A percentile compares a stretch with the other conserved stretches of the same genome.
Conservation (phyloP, 352 stramenopile genomes). For the Phytophthora aleatoria region DNA sequence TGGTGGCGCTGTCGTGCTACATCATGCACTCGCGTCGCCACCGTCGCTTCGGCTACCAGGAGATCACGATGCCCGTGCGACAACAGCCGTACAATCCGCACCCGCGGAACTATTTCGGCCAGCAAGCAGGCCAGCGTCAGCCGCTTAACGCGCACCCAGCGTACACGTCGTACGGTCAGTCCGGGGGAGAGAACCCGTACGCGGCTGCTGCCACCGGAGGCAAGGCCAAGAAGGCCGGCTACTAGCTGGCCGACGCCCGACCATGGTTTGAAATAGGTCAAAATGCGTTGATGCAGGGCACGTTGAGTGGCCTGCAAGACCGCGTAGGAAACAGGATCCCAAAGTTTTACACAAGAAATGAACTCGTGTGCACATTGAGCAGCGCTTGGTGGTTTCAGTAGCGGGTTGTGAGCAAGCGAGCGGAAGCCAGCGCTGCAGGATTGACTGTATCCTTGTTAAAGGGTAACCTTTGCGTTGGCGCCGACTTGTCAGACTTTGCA, state of each 20-base stretch:
- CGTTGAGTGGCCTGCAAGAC: not conserved
- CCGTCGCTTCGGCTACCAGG: slow-evolving; percentile 76
- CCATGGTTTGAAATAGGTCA: slow-evolving; percentile 31
- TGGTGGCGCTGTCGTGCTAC: slow-evolving; percentile 83
- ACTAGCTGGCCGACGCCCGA: slow-evolving; percentile 6
- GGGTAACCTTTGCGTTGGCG: not conserved
- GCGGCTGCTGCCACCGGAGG: slow-evolving; percentile 30
- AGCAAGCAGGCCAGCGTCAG: slow-evolving; percentile 39
- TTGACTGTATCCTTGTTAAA: not conserved
- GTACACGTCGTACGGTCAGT: slow-evolving; percentile 38
- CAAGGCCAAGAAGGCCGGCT: slow-evolving; percentile 29
- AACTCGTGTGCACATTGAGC: slow-evolving; percentile 16
- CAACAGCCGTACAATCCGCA: slow-evolving; percentile 82
- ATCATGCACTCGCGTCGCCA: slow-evolving; percentile 77
- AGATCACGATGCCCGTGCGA: slow-evolving; percentile 86
- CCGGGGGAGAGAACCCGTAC: slow-evolving; percentile 39
- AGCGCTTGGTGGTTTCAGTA: not conserved
- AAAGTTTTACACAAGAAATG: slow-evolving; percentile 40
- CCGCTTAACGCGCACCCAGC: slow-evolving; percentile 46
- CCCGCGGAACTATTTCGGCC: slow-evolving; percentile 76
- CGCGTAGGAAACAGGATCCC: slow-evolving; percentile 15
- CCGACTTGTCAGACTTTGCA: slow-evolving; percentile 1
- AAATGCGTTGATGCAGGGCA: slow-evolving; percentile 16
- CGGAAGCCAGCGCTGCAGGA: not conserved
- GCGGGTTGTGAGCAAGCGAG: not conserved